Evolutionary conservation across 345 rosid genomes (phyloP), one percentile per base, ranked within the genome.

Genomic region (Gossypium ekmanianum): DNA sequence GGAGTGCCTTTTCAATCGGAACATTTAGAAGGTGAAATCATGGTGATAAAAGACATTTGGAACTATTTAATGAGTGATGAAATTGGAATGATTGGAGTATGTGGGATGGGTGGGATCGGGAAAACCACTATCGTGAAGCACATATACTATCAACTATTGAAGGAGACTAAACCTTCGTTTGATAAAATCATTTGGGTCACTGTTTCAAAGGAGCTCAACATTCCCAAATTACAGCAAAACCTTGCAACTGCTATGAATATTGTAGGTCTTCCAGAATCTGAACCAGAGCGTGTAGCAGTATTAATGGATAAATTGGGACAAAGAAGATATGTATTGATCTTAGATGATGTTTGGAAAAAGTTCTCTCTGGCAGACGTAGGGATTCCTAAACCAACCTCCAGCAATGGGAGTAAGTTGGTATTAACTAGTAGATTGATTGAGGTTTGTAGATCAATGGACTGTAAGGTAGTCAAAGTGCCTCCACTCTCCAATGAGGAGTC

Each of bases 371-470:
- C 39, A 34, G 39, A 34, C 0, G 39, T 34, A 34, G 39, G 39
- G 39, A 34, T 34, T 0, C 39, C 39, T 34, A 34, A 34, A 34
- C 39, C 39, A 34, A 34, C 39, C 0, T 34, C 39, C 39, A 34
- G 39, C 7, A 34, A 34, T 34, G 39, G 39, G 39, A 34, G 39
- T 4, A 34, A 34, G 6, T 34, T 34, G 39, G 7, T 34, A 22
- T 6, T 73, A 73, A 73, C 76, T 2, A 59, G 39, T 11, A n/a
- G 70, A 66, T 66, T 27, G 3, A 4, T n/a, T 9, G 70, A 66
- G 0, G 52, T 66, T 45, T 66, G 52, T 66, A 18, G 12, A 16
- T 43, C 14, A 3, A n/a, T 66, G 16, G 29, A 22, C 14, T 66
- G 51, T 43, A 0, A 43, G 10, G 4, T 18, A 9, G 34, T 65